Conservation (phyloP, 2,329 filamentous ascomycete species). For the Pseudodiploospora longispora region DNA sequence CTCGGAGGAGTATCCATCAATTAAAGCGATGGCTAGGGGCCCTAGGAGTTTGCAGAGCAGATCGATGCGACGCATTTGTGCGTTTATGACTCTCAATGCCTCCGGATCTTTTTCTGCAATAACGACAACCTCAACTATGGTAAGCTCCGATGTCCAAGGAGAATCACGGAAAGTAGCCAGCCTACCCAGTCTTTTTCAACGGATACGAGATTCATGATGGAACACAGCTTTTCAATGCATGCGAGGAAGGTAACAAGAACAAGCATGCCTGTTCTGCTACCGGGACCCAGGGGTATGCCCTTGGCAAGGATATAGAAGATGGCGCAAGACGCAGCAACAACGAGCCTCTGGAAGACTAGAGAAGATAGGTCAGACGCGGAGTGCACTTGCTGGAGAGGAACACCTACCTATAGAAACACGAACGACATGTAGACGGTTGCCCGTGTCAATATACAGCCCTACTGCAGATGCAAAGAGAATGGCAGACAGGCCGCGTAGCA, state of each 20-base stretch:
- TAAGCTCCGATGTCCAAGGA: background rate
- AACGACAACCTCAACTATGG: slow-evolving; percentile 25
- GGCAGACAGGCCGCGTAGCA: slow-evolving; percentile 49
- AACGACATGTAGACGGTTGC: slow-evolving; percentile 41
- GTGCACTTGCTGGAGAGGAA: too few relatives aligned
- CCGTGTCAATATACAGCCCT: slow-evolving; percentile 50
- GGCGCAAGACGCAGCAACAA: slow-evolving; percentile 39
- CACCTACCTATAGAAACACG: slow-evolving; percentile 37
- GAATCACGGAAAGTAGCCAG: background rate
- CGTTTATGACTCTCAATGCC: slow-evolving; percentile 35
- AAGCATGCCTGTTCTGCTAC: background rate
- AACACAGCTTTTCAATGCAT: slow-evolving; percentile 60
- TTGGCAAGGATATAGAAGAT: slow-evolving; percentile 29
- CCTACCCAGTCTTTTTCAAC: slow-evolving; percentile 64
- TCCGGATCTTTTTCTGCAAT: slow-evolving; percentile 13
- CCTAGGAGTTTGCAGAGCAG: slow-evolving; percentile 51
- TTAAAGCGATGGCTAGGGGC: slow-evolving; percentile 45
- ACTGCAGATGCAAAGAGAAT: slow-evolving; percentile 51
- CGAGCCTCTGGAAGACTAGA: slow-evolving; percentile 29
- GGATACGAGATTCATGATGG: slow-evolving; percentile 57
- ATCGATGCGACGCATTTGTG: slow-evolving; percentile 55
- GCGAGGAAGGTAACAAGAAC: slow-evolving; percentile 35
- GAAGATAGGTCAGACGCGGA: background rate
- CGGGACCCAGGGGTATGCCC: background rate
- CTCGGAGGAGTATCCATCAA: slow-evolving; percentile 40